These are phyloP conservation scores for Teunomyces stri DNA, from an alignment of 805 yeast species.

Conservation along the genomic window DNA sequence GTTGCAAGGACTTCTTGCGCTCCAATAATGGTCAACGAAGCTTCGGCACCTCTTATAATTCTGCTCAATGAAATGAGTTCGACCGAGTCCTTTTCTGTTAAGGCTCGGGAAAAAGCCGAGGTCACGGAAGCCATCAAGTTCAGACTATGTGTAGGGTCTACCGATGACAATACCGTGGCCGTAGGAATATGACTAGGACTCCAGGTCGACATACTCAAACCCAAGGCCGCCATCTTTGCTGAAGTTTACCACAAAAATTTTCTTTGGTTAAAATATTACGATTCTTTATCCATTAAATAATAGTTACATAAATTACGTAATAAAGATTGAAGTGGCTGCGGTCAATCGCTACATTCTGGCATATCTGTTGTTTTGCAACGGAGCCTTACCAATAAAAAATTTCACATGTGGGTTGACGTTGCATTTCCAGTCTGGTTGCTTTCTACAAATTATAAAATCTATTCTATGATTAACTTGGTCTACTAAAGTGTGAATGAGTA, in stretches of 20 bases:
- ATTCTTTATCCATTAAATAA: neutral
- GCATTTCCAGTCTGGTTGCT: no score
- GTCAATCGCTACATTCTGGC: neutral
- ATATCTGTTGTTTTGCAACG: neutral
- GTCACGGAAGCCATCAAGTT: slow-evolving; percentile 17
- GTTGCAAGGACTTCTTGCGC: slow-evolving; percentile 39
- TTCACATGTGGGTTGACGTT: no score
- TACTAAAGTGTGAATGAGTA: no score
- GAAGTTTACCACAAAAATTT: neutral
- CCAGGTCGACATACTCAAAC: slow-evolving; percentile 15
- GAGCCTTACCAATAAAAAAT: neutral
- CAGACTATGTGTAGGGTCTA: slow-evolving; percentile 23
- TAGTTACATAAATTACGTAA: neutral
- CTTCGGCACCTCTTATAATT: slow-evolving; percentile 32
- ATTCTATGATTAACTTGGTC: no score
- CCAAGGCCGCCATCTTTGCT: neutral
- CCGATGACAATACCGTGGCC: slow-evolving; percentile 25
- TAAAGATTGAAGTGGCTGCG: neutral
- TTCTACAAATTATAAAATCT: no score
- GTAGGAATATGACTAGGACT: slow-evolving; percentile 26
- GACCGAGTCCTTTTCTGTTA: slow-evolving; percentile 19
- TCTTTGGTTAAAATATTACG: neutral
- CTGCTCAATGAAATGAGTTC: slow-evolving; percentile 22
- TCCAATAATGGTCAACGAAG: slow-evolving; percentile 32
- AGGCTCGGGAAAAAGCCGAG: slow-evolving; percentile 16